phyloP scores from a whole-genome alignment of 257 asterid genomes.

The Petrea volubilis region DNA sequence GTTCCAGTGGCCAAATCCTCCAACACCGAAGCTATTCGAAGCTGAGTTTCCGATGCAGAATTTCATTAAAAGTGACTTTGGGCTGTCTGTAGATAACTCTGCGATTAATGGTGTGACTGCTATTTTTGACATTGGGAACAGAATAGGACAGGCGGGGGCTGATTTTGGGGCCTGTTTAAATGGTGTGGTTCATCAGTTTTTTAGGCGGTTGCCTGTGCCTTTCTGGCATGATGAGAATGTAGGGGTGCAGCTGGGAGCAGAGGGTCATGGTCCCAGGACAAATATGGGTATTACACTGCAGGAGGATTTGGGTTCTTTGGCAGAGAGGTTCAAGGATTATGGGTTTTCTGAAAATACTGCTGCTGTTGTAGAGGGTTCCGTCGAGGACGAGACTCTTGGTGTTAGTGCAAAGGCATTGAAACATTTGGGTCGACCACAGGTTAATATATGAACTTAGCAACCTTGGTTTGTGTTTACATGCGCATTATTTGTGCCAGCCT shows the following conservation, averaged over 20 bases:
- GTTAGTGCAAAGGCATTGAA: slow-evolving; percentile 64
- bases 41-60: slow-evolving; percentile 65
- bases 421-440: slow-evolving; percentile 82
- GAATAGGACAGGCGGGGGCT: slow-evolving; percentile 86
- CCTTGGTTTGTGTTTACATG: slow-evolving; percentile 9
- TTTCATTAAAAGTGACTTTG: slow-evolving; percentile 63
- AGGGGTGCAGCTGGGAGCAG: slow-evolving; percentile 44
- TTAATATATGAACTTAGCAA: slow-evolving; percentile 21
- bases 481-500: not conserved
- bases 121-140: slow-evolving; percentile 88
- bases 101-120: slow-evolving; percentile 74
- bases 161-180: slow-evolving; percentile 77
- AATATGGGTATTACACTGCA: slow-evolving; percentile 54
- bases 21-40: slow-evolving; percentile 64
- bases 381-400: slow-evolving; percentile 58
- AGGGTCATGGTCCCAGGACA: slow-evolving; percentile 37
- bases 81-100: slow-evolving; percentile 59
- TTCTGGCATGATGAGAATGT: slow-evolving; percentile 64
- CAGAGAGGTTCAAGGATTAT: slow-evolving; percentile 68
- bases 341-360: slow-evolving; percentile 54
- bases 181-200: slow-evolving; percentile 78
- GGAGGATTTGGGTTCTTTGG: slow-evolving; percentile 86
- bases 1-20: slow-evolving; percentile 79
- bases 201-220: slow-evolving; percentile 71
- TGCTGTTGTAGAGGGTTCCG: slow-evolving; percentile 41